Evolutionary conservation across 306 rosid species (phyloP), one percentile per base, ranked within the genome.

Genomic region (Hippophae tibetana): DNA sequence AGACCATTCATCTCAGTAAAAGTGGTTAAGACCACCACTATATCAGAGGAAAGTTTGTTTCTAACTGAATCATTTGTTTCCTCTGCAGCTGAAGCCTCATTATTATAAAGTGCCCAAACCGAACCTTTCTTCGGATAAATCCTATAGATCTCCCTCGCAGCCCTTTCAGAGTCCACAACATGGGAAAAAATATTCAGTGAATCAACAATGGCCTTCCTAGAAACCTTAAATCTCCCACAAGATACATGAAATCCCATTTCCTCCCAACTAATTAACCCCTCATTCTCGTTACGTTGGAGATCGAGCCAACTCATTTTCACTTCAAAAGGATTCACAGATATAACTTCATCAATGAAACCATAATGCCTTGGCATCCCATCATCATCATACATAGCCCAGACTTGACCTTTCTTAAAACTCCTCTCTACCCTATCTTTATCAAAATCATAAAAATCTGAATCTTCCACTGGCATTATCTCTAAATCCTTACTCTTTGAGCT

Each of bases 41-140:
- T 69, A 50, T 85, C 89, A 63, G 81, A 85, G 61, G 78, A 62
- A 43, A 73, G 51, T 51, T 73, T 81, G 58, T 78, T 74, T 58
- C 70, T 65, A 5, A 13, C 61, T n/a, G 70, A 60, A 52, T 56
- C 9, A 42, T 46, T 58, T 55, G 69, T 72, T 78, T 77, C 76
- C 56, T 72, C 89, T 6, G 61, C 67, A 54, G 63, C 81, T 43
- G 56, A n/a, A 53, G 77, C 69, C 31, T 64, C 67, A 63, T 85
- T 79, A 9, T 72, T 69, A 71, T 85, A 80, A 46, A 87, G 82
- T 40, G 95, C 98, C 96, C 96, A 92, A 13, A 92, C 89, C 0
- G 96, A 87, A 11, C 95, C 96, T 76, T 92, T 92, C 78, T 77
- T 85, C 1, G 98, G 96, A 78, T 85, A 87, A 66, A 92, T 58